A percentile compares a stretch with the other conserved stretches of the same genome.
phyloP scores from a whole-genome alignment of 805 yeast genomes.

The Wickerhamiella bombiphila region DNA sequence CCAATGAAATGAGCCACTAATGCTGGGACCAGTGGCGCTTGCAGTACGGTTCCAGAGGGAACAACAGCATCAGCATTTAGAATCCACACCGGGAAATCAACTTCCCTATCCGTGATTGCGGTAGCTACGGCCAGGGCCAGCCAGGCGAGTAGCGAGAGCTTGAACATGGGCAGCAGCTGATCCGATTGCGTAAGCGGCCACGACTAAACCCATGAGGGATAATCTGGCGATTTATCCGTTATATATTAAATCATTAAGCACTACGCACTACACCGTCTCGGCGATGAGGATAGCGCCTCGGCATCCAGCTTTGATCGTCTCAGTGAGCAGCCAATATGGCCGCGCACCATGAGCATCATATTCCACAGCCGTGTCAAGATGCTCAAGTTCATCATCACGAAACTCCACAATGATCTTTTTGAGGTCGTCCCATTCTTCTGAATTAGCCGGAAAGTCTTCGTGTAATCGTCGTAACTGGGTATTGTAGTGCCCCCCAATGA shows the following conservation, averaged over 20 bases:
- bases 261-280: slow-evolving; percentile 64
- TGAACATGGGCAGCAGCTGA: too few species aligned
- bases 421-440: slow-evolving; percentile 38
- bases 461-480: slow-evolving; percentile 67
- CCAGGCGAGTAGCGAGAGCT: slow-evolving; percentile 4
- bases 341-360: slow-evolving; percentile 87
- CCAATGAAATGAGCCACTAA: slow-evolving; percentile 16
- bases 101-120: too few species aligned
- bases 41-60: slow-evolving; percentile 7
- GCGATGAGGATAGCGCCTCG: slow-evolving; percentile 85
- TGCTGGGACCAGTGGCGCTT: slow-evolving; percentile 5
- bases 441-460: slow-evolving; percentile 44
- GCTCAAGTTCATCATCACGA: slow-evolving; percentile 91
- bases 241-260: too few species aligned
- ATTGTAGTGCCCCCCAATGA: slow-evolving; percentile 91
- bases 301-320: slow-evolving; percentile 69
- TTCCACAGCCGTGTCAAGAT: slow-evolving; percentile 82
- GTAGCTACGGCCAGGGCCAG: slow-evolving; percentile 7
- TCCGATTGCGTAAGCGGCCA: too few species aligned
- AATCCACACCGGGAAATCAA: slow-evolving; percentile 15
- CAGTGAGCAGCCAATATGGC: slow-evolving; percentile 81
- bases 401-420: slow-evolving; percentile 54
- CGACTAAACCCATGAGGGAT: too few species aligned
- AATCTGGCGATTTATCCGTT: too few species aligned
- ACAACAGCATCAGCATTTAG: slow-evolving; percentile 9